These are phyloP conservation scores for Nakazawaea ernobii DNA, from an alignment of 805 yeast genomes.

Conservation along the genomic window DNA sequence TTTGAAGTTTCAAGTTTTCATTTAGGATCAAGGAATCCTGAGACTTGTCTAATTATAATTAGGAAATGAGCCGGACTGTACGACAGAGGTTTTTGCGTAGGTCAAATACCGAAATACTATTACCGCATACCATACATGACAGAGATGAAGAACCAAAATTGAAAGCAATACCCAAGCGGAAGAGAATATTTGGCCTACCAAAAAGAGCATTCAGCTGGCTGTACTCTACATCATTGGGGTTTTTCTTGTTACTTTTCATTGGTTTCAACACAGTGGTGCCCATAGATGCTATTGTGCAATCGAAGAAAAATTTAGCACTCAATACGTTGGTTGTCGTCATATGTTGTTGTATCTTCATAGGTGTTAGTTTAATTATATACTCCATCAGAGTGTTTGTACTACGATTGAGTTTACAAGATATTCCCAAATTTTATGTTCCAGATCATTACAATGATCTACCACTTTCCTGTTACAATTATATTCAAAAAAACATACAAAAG, in stretches of 20 bases:
- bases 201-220: slow-evolving; percentile 30
- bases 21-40: no score
- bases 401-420: slow-evolving; percentile 58
- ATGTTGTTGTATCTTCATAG: slow-evolving; percentile 56
- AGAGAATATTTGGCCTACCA: slow-evolving; percentile 12
- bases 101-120: slow-evolving; percentile 4
- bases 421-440: slow-evolving; percentile 77
- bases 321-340: slow-evolving; percentile 77
- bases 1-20: neutral
- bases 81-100: slow-evolving; percentile 7
- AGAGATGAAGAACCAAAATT: neutral
- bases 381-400: slow-evolving; percentile 54
- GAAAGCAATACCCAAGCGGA: slow-evolving; percentile 4
- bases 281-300: slow-evolving; percentile 66
- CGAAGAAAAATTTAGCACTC: slow-evolving; percentile 58
- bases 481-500: slow-evolving; percentile 33
- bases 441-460: slow-evolving; percentile 56
- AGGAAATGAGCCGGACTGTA: neutral
- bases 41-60: neutral
- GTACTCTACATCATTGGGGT: slow-evolving; percentile 36
- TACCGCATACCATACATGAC: slow-evolving; percentile 3
- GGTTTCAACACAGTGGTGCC: slow-evolving; percentile 71
- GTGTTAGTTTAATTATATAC: slow-evolving; percentile 45
- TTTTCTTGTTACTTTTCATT: slow-evolving; percentile 35
- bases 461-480: slow-evolving; percentile 31